These are phyloP conservation scores for Naganishia sp. DNA, from an alignment of 1,284 basidiomycete genomes.

Conservation along the genomic window DNA sequence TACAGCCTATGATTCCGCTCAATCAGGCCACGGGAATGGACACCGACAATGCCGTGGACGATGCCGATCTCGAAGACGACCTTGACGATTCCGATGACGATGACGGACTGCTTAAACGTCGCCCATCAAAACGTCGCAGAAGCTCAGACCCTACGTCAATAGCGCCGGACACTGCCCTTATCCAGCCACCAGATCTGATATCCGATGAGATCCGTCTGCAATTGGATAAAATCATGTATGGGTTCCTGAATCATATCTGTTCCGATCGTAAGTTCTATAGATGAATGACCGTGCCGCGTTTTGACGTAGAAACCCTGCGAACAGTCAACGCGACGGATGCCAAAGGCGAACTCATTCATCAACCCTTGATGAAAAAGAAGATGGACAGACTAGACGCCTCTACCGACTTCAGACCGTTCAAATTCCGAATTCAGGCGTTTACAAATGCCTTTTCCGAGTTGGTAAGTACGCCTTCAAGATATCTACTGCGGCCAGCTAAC, in stretches of 20 bases:
- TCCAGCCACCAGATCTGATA: conserved; percentile 39
- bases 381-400: conserved; percentile 95
- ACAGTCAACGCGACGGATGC: conserved; percentile 87
- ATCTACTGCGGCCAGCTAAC: conserved; percentile 6
- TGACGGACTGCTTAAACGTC: conserved; percentile 6
- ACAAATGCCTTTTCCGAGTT: conserved; percentile 95
- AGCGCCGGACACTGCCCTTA: conserved; percentile 22
- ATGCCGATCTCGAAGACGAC: conserved; percentile 45
- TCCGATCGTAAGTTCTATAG: conserved; percentile 71
- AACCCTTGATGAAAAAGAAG: conserved; percentile 98
- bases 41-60: conserved; percentile 45
- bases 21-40: conserved; percentile 27
- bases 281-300: neutral
- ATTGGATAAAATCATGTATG: conserved; percentile 87
- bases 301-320: conserved; percentile 9
- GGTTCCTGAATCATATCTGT: conserved; percentile 84
- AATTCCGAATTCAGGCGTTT: conserved; percentile 98
- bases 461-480: conserved; percentile 55
- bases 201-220: conserved; percentile 70
- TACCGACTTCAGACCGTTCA: conserved; percentile 96
- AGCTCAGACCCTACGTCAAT: conserved; percentile 24
- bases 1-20: conserved; percentile 10
- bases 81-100: conserved; percentile 35
- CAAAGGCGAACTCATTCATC: conserved; percentile 96
- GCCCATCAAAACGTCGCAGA: conserved; percentile 16